Conservation (phyloP, 2,329 filamentous ascomycete genomes). For the Sphaerulina vaccinii region DNA sequence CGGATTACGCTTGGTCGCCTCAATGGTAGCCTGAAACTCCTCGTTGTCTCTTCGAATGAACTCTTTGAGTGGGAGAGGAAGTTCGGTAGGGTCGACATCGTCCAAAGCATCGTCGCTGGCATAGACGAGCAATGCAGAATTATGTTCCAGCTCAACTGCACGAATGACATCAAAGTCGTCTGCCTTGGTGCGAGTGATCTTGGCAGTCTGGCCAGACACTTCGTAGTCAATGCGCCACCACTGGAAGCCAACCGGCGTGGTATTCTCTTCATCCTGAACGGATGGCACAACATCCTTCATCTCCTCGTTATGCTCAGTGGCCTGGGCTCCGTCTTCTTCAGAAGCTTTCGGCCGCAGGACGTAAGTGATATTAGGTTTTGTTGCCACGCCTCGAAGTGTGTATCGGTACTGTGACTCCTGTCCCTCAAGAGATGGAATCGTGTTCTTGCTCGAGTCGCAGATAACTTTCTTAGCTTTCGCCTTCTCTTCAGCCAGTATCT, state of each 20-base stretch:
- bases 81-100: slow-evolving; percentile 1
- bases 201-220: slow-evolving; percentile 41
- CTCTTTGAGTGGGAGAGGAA: slow-evolving; percentile 5
- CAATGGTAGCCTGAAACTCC: slow-evolving; percentile 2
- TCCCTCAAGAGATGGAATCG: slow-evolving; percentile 23
- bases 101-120: slow-evolving; percentile 49
- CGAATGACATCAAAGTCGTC: slow-evolving; percentile 54
- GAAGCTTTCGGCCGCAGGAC: slow-evolving; percentile 45
- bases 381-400: slow-evolving; percentile 58
- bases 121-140: slow-evolving; percentile 58
- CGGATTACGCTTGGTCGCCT: slow-evolving; percentile 11
- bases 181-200: slow-evolving; percentile 32
- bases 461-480: slow-evolving; percentile 34
- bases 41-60: slow-evolving; percentile 7
- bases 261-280: slow-evolving; percentile 34
- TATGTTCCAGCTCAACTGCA: slow-evolving; percentile 52
- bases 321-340: background rate
- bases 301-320: slow-evolving; percentile 1
- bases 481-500: slow-evolving; percentile 31
- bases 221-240: slow-evolving; percentile 59
- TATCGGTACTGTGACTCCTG: slow-evolving; percentile 49
- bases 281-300: background rate
- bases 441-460: slow-evolving; percentile 30
- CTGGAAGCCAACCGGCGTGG: slow-evolving; percentile 43
- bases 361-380: slow-evolving; percentile 58